phyloP scores from a whole-genome alignment of 208 protist species.

The Acanthamoeba culbertsoni region DNA sequence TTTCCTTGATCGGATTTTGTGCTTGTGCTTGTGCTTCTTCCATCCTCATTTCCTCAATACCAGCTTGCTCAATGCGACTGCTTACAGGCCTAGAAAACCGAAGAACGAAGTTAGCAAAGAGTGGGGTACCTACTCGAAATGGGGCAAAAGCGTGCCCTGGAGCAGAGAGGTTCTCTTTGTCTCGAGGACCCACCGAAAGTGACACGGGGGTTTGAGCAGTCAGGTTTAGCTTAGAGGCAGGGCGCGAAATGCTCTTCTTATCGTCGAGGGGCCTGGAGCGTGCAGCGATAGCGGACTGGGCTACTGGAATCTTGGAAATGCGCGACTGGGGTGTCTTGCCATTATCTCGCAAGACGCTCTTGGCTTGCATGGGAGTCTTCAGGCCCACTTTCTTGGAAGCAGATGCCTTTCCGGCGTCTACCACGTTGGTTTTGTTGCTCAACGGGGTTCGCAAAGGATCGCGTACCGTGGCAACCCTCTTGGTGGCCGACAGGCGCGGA shows the following conservation, averaged over 20 bases:
- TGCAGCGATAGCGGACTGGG: neutral
- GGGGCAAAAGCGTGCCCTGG: neutral
- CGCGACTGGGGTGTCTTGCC: neutral
- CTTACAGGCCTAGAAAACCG: neutral
- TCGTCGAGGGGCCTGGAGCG: neutral
- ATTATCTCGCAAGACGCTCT: neutral
- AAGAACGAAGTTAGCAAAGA: neutral
- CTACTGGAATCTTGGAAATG: neutral
- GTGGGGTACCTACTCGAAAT: neutral
- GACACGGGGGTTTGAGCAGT: neutral
- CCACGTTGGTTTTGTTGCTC: neutral
- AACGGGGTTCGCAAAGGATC: neutral
- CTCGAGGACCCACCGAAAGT: too few species aligned
- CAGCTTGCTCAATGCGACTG: neutral
- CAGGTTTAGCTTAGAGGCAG: neutral
- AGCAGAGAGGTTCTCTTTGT: neutral
- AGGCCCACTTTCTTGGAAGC: neutral
- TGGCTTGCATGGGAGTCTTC: neutral
- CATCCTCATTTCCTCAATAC: neutral
- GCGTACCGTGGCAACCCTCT: neutral
- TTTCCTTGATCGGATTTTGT: neutral
- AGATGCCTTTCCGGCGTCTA: neutral
- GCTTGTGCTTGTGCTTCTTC: neutral
- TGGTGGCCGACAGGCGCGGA: neutral
- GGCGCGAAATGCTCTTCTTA: too few species aligned